phyloP scores from a whole-genome alignment of 257 asterid species.

The Ilex aquifolium region DNA sequence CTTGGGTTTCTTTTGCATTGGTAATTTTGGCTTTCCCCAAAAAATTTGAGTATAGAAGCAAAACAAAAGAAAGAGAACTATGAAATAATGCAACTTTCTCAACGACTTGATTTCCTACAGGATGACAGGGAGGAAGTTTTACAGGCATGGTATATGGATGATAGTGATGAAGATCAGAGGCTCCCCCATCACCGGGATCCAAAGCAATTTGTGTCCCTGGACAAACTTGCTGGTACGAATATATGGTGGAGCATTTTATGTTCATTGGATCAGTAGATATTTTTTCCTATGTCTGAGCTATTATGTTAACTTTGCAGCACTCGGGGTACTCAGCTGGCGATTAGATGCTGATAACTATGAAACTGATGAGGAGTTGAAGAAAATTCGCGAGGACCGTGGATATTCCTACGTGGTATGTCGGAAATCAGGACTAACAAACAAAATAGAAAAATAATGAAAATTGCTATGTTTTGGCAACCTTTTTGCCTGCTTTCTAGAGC shows the following conservation, averaged over 20 bases:
- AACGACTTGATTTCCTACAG: constrained; percentile 30
- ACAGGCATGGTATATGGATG: constrained; percentile 99
- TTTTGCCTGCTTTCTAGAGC: background rate
- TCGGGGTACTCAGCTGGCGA: constrained; percentile 94
- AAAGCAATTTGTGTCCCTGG: constrained; percentile 69
- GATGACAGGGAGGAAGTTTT: constrained; percentile 65
- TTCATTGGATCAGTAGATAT: background rate
- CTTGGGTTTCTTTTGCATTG: no score
- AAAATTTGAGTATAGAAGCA: no score
- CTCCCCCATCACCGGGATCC: constrained; percentile 91
- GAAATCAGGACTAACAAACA: background rate
- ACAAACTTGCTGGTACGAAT: constrained; percentile 75
- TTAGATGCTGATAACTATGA: constrained; percentile 88
- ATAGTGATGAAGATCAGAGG: constrained; percentile 79
- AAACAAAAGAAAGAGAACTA: background rate
- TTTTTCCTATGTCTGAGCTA: background rate
- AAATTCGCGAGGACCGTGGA: constrained; percentile 83
- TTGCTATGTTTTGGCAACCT: background rate
- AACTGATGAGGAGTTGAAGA: constrained; percentile 80
- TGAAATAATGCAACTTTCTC: background rate
- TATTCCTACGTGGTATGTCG: constrained; percentile 69
- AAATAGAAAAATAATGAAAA: background rate
- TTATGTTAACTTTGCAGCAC: constrained; percentile 37
- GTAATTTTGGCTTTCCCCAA: no score
- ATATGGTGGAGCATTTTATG: background rate